Base-by-base conservation (phyloP, 192 early-diverging fungal species). In the Gryganskiella cystojenkinii region DNA sequence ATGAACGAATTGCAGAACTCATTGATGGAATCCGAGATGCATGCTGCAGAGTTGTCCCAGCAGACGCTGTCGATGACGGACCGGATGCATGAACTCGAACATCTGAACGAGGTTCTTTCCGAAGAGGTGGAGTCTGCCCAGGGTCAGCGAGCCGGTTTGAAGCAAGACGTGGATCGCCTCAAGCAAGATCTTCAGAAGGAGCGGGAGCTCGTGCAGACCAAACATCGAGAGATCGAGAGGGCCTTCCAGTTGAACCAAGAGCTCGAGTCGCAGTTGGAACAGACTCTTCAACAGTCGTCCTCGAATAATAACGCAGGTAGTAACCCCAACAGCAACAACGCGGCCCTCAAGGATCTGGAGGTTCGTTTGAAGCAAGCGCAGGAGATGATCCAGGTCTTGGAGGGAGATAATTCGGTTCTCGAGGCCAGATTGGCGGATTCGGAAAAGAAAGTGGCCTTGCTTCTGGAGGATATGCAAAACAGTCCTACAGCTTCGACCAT, bases 401-500 rank as follows among this genome's bases (percentile, higher is more conserved):
- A 78, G 34, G 66, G 74, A 0, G 74, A 78, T 49, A 78, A 78
- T 40, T 78, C 66, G n/a, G 66, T 78, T 15, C 46, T 78, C 9
- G 74, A 78, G 50, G 66, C 65, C 0, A 47, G 74, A 40, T 44
- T 78, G 11, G 60, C 45, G 44, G 74, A 78, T 15, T 68, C 74
- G 6, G 74, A 78, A 42, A 78, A 78, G 67, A 78, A 78, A 43
- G 74, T 78, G 4, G 43, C 59, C 4, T 40, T 78, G 56, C 22
- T 78, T 2, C 51, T 78, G 46, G 74, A 76, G 17, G 60, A 76
- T 25, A 76, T 76, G 64, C 73, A 76, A 30, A 56, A 64, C 73
- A 56, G 54, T n/a, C 27, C 58, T 31, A 62, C 17, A 58, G 27
- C 34, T 76, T 64, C 14, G 40, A 53, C 25, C 61, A 64, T 31